Evolutionary conservation across 257 asterid species (phyloP).

Genomic region (Solanum arcanum): DNA sequence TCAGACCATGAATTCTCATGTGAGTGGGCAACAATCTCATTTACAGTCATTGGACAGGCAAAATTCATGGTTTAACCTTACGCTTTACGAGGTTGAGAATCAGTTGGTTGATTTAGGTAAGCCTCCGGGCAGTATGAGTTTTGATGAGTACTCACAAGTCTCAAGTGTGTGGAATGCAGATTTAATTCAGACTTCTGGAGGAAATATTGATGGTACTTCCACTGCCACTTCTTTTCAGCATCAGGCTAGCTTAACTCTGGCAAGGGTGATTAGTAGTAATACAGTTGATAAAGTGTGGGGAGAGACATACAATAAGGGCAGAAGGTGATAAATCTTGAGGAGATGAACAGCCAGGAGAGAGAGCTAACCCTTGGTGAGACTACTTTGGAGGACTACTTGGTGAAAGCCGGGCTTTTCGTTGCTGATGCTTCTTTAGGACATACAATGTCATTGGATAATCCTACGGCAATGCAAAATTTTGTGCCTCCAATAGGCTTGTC

Average conservation of each 20-base stretch:
- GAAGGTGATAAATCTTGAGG: constrained; percentile 23
- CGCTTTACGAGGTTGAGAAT: constrained; percentile 46
- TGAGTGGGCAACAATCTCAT: constrained; percentile 38
- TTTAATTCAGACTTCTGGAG: constrained; percentile 20
- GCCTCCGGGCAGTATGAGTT: constrained; percentile 57
- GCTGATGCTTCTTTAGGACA: constrained; percentile 45
- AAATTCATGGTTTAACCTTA: constrained; percentile 59
- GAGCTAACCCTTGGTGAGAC: constrained; percentile 58
- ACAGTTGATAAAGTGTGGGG: constrained; percentile 77
- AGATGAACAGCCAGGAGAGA: constrained; percentile 19
- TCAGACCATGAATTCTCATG: constrained; percentile 62
- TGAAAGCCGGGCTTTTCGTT: constrained; percentile 53
- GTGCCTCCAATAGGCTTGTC: constrained; percentile 39
- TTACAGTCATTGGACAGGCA: constrained; percentile 24
- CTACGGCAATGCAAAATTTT: constrained; percentile 27
- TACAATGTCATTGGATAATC: constrained; percentile 48
- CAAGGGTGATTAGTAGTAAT: constrained; percentile 42
- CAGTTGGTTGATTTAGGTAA: constrained; percentile 50
- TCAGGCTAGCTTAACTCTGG: constrained; percentile 51
- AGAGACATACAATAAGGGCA: constrained; percentile 46
- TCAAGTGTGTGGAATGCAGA: constrained; percentile 45
- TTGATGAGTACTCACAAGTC: constrained; percentile 57
- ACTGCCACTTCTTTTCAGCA: constrained; percentile 49
- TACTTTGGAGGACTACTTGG: constrained; percentile 76
- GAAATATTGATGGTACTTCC: constrained; percentile 14